Evolutionary conservation across 495 filamentous ascomycete species (phyloP).

Genomic region (Cladorrhinum samala): DNA sequence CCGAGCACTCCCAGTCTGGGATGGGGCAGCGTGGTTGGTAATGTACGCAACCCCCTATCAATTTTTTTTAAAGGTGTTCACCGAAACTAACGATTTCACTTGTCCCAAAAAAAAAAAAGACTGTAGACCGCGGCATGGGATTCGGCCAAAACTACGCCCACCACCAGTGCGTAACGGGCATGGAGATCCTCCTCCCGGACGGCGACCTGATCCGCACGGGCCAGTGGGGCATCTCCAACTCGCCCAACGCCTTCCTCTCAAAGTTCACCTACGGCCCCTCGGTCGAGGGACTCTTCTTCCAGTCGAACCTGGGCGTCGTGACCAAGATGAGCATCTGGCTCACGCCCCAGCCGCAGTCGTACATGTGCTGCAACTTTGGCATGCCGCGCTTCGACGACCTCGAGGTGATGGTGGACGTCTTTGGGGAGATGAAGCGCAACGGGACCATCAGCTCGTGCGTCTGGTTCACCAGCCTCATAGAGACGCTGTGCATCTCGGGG

Average conservation of each 20-base stretch:
- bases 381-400: constrained; percentile 44
- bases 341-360: constrained; percentile 42
- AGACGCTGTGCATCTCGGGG: constrained; percentile 43
- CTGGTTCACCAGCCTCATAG: constrained; percentile 42
- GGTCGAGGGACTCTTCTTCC: constrained; percentile 45
- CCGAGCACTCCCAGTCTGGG: constrained; percentile 50
- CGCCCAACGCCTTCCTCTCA: constrained; percentile 37
- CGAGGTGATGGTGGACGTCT: constrained; percentile 34
- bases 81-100: too few species aligned
- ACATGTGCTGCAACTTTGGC: constrained; percentile 44
- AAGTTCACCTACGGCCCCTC: constrained; percentile 44
- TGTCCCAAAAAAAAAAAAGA: too few species aligned
- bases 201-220: constrained; percentile 45
- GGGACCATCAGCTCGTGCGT: constrained; percentile 33
- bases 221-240: constrained; percentile 41
- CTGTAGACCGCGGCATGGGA: constrained; percentile 38
- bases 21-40: constrained; percentile 52
- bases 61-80: too few species aligned
- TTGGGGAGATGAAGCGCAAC: constrained; percentile 34
- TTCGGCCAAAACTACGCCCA: constrained; percentile 45
- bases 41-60: constrained; percentile 28
- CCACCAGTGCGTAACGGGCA: constrained; percentile 40
- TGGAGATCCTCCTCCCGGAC: constrained; percentile 46
- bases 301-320: constrained; percentile 45
- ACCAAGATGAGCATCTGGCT: constrained; percentile 45